Conservation (phyloP, 2,329 filamentous ascomycete species). For the Beauveria varroae region DNA sequence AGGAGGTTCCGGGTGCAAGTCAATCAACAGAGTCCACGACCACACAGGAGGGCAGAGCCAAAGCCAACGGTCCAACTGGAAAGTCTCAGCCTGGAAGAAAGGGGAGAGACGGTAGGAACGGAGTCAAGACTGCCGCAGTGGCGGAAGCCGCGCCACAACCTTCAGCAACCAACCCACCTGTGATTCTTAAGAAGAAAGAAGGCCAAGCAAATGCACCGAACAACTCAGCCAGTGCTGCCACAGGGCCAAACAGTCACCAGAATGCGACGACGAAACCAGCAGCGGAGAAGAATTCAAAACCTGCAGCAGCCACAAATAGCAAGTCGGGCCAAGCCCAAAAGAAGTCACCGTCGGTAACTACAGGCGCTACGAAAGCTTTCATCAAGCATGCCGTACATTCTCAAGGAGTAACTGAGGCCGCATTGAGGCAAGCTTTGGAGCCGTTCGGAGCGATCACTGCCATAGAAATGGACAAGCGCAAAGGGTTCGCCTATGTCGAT, state of each 20-base stretch:
- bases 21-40: not conserved
- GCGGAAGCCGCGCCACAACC: slow-evolving; percentile 22
- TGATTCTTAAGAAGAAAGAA: slow-evolving; percentile 37
- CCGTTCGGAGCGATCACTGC: slow-evolving; percentile 66
- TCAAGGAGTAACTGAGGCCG: slow-evolving; percentile 79
- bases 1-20: not conserved
- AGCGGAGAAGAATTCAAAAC: slow-evolving; percentile 29
- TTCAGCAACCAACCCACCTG: slow-evolving; percentile 24
- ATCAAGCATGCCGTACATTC: slow-evolving; percentile 80
- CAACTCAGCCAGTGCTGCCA: slow-evolving; percentile 12
- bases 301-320: slow-evolving; percentile 27
- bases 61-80: slow-evolving; percentile 12
- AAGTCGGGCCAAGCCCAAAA: slow-evolving; percentile 25
- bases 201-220: slow-evolving; percentile 15
- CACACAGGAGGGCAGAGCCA: slow-evolving; percentile 14
- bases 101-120: slow-evolving; percentile 30
- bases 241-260: slow-evolving; percentile 13
- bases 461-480: slow-evolving; percentile 90
- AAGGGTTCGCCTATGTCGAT: slow-evolving; percentile 89
- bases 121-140: slow-evolving; percentile 30
- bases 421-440: slow-evolving; percentile 68
- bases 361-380: slow-evolving; percentile 59
- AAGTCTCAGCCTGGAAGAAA: slow-evolving; percentile 19
- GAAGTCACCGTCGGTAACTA: slow-evolving; percentile 22
- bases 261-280: slow-evolving; percentile 19